Conservation (phyloP, 192 early-diverging fungal species). For the Helicostylum pulchrum region DNA sequence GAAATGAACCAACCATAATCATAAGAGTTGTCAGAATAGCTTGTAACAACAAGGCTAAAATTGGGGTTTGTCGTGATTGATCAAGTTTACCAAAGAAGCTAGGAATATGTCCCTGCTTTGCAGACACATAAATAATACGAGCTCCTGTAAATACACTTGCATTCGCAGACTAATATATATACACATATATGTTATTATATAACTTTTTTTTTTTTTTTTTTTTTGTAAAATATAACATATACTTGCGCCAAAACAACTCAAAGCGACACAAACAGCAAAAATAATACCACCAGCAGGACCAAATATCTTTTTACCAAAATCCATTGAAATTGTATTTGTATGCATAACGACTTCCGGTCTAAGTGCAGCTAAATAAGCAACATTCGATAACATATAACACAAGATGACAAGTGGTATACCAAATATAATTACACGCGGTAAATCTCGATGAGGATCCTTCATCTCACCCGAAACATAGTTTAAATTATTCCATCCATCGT, state of each 20-base stretch:
- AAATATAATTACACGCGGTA: constrained; percentile 76
- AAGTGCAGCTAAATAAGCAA: constrained; percentile 79
- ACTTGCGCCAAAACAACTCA: constrained; percentile 63
- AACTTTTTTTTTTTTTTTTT: neutral
- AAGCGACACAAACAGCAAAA: constrained; percentile 69
- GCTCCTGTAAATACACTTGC: constrained; percentile 73
- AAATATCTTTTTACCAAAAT: constrained; percentile 72
- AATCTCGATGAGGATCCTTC: constrained; percentile 73
- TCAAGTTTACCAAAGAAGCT: constrained; percentile 62
- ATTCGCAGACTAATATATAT: constrained; percentile 56
- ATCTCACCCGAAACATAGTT: constrained; percentile 85
- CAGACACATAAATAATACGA: constrained; percentile 65
- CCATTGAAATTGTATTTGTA: constrained; percentile 65
- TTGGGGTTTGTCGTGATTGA: constrained; percentile 56
- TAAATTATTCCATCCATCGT: constrained; percentile 67
- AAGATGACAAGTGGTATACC: constrained; percentile 68
- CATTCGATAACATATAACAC: constrained; percentile 77
- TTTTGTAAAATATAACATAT: no score
- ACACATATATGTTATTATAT: neutral
- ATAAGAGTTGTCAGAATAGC: constrained; percentile 56
- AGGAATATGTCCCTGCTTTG: constrained; percentile 66
- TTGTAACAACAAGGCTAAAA: constrained; percentile 64
- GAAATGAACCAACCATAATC: constrained; percentile 63
- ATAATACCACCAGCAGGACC: constrained; percentile 62
- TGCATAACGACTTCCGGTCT: constrained; percentile 61